Conservation (phyloP, 257 asterid genomes). For the Nicotiana tomentosiformis region DNA sequence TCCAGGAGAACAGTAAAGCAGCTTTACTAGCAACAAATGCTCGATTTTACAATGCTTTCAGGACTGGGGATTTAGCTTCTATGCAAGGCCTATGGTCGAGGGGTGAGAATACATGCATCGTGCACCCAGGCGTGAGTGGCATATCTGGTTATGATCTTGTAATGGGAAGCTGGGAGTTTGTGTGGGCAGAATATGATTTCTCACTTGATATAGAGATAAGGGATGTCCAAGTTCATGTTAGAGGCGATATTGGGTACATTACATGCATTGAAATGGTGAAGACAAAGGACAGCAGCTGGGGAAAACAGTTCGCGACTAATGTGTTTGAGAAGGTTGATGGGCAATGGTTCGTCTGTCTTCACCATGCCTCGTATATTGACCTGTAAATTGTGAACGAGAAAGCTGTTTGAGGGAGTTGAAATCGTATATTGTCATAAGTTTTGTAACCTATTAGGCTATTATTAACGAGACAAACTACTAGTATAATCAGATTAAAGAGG, state of each 20-base stretch:
- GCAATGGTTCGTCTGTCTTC: constrained; percentile 79
- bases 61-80: constrained; percentile 69
- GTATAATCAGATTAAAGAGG: background rate
- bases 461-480: no score
- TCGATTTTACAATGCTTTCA: constrained; percentile 71
- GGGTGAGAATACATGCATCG: constrained; percentile 77
- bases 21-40: constrained; percentile 85
- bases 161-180: constrained; percentile 99
- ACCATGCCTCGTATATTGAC: constrained; percentile 84
- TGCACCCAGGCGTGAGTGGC: constrained; percentile 97
- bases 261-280: constrained; percentile 86
- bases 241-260: constrained; percentile 70
- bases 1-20: constrained; percentile 82
- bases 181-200: constrained; percentile 96
- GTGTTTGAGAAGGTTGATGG: constrained; percentile 83
- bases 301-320: constrained; percentile 77
- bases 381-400: constrained; percentile 26
- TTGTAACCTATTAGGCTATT: background rate
- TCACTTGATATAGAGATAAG: constrained; percentile 76
- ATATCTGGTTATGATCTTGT: constrained; percentile 87
- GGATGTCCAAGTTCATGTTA: constrained; percentile 80
- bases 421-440: background rate
- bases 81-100: constrained; percentile 87
- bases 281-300: constrained; percentile 95
- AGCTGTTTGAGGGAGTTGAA: background rate